Conservation (phyloP, 2,329 filamentous ascomycete genomes). For the Domatiomyces globalis region DNA sequence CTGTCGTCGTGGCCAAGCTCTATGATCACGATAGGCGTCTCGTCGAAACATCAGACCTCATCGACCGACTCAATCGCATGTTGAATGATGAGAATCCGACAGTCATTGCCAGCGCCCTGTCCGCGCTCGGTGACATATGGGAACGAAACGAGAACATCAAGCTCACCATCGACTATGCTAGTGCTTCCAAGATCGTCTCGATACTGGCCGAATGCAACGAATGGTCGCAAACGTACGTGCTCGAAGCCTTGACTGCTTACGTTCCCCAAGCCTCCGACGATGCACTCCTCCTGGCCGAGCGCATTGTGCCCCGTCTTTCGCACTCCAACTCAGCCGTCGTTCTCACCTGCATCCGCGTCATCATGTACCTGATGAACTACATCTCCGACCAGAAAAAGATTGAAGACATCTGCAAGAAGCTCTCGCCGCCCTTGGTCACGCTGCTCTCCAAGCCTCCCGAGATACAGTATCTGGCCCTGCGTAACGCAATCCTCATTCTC, state of each 20-base stretch:
- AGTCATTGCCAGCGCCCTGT: slow-evolving; percentile 85
- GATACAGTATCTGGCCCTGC: slow-evolving; percentile 90
- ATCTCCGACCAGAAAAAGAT: slow-evolving; percentile 85
- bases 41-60: slow-evolving; percentile 81
- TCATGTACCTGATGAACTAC: slow-evolving; percentile 98
- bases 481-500: slow-evolving; percentile 86
- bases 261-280: slow-evolving; percentile 83
- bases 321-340: slow-evolving; percentile 96
- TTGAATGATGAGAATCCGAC: slow-evolving; percentile 93
- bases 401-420: slow-evolving; percentile 70
- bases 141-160: slow-evolving; percentile 95
- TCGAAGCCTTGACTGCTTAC: slow-evolving; percentile 96
- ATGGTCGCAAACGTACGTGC: slow-evolving; percentile 98
- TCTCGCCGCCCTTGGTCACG: slow-evolving; percentile 89
- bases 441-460: slow-evolving; percentile 90
- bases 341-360: slow-evolving; percentile 86
- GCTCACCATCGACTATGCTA: slow-evolving; percentile 92
- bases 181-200: slow-evolving; percentile 94
- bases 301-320: slow-evolving; percentile 86
- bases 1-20: slow-evolving; percentile 90
- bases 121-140: slow-evolving; percentile 93
- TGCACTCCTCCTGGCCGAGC: slow-evolving; percentile 76
- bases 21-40: slow-evolving; percentile 90
- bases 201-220: slow-evolving; percentile 95
- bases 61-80: slow-evolving; percentile 78